These are phyloP conservation scores for Microbotryum lychnidis-dioicae DNA, from an alignment of 1,284 basidiomycete species.

Conservation along the genomic window DNA sequence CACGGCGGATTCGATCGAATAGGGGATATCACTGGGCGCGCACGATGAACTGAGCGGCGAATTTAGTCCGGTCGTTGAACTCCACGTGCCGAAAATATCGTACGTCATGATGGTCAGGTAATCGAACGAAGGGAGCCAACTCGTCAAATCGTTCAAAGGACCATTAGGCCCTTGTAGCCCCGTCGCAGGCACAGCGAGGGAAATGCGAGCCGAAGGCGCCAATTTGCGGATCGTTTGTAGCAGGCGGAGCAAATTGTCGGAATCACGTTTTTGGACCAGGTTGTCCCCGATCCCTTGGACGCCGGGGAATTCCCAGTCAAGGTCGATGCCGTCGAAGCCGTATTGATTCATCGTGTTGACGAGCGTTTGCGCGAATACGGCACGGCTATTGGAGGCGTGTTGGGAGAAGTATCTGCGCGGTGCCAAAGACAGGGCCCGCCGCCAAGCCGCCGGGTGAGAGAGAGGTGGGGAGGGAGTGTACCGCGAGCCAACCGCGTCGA, in stretches of 20 bases:
- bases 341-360: slow-evolving; percentile 14
- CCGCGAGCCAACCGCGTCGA: too few relatives aligned
- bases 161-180: slow-evolving; percentile 12
- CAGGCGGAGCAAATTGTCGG: slow-evolving; percentile 17
- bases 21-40: background rate
- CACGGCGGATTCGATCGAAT: slow-evolving; percentile 1
- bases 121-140: slow-evolving; percentile 12
- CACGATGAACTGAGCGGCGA: slow-evolving; percentile 9
- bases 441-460: too few relatives aligned
- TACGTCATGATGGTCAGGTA: slow-evolving; percentile 16
- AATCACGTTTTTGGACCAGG: slow-evolving; percentile 10
- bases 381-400: slow-evolving; percentile 5
- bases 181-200: slow-evolving; percentile 5
- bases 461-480: too few relatives aligned
- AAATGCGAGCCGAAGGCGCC: slow-evolving; percentile 11
- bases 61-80: slow-evolving; percentile 13
- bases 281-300: slow-evolving; percentile 4
- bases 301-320: slow-evolving; percentile 19
- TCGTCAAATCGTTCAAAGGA: slow-evolving; percentile 1
- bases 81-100: slow-evolving; percentile 15
- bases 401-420: slow-evolving; percentile 16
- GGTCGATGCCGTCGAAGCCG: slow-evolving; percentile 12
- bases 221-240: slow-evolving; percentile 16
- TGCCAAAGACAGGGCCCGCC: too few relatives aligned
- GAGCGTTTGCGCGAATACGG: slow-evolving; percentile 14